Evolutionary conservation across 352 stramenopile genomes (phyloP).

Genomic region (Pythium apleroticum): DNA sequence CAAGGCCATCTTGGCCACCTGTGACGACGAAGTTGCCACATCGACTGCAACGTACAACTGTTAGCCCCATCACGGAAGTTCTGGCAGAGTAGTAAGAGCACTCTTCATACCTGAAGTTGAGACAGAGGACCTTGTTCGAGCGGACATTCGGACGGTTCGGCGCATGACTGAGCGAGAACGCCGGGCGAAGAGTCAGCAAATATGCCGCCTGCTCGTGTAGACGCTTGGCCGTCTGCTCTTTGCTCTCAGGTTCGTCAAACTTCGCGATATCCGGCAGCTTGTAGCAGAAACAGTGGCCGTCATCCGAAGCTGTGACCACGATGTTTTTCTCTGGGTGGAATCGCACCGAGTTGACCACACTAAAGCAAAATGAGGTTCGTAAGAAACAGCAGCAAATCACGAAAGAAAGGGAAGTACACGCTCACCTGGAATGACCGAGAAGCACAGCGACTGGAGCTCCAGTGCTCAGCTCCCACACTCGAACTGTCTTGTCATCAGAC

Average conservation of each 20-base stretch:
- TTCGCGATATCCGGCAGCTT: constrained; percentile 75
- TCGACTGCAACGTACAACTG: constrained; percentile 37
- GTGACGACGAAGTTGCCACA: constrained; percentile 83
- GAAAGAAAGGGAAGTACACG: too few relatives aligned
- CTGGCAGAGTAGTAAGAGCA: too few relatives aligned
- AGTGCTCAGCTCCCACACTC: constrained; percentile 86
- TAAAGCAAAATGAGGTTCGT: constrained; percentile 18
- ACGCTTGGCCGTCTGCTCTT: constrained; percentile 76
- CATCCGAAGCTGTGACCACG: constrained; percentile 91
- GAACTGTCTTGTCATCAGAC: constrained; percentile 88
- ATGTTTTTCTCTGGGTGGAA: constrained; percentile 89
- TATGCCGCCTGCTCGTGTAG: constrained; percentile 72
- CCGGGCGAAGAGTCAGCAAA: constrained; percentile 75
- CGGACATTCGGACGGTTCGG: constrained; percentile 25
- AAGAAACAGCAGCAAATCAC: not conserved
- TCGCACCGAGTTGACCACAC: constrained; percentile 80
- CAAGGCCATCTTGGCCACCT: constrained; percentile 89
- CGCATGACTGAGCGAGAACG: constrained; percentile 73
- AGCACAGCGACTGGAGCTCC: constrained; percentile 83
- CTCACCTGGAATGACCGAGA: constrained; percentile 82
- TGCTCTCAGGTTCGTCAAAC: constrained; percentile 57
- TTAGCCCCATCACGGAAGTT: not conserved
- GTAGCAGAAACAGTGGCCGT: constrained; percentile 91
- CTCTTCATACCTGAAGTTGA: constrained; percentile 38
- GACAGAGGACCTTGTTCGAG: constrained; percentile 43